These are phyloP conservation scores for Globisporangium radiosum DNA, from an alignment of 352 stramenopile species.

Conservation along the genomic window DNA sequence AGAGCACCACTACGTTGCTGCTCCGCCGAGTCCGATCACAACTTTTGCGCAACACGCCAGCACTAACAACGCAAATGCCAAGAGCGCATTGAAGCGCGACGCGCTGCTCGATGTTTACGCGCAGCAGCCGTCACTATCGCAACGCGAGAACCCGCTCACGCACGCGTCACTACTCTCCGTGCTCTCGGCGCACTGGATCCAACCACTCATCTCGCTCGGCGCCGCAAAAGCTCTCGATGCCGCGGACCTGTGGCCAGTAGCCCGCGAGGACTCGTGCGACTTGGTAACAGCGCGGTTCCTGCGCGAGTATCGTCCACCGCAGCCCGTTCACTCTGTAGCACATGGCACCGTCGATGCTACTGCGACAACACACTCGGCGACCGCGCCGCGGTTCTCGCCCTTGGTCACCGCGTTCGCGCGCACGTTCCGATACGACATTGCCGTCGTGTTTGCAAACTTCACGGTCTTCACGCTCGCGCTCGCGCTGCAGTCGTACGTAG, in stretches of 20 bases:
- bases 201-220: conserved; percentile 30
- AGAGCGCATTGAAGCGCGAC: background rate
- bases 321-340: too few relatives aligned
- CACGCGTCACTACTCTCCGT: conserved; percentile 21
- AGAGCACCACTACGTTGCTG: conserved; percentile 4
- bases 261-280: conserved; percentile 8
- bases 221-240: conserved; percentile 10
- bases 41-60: too few relatives aligned
- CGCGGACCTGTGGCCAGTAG: conserved; percentile 7
- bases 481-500: background rate
- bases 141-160: conserved; percentile 20
- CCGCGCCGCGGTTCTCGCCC: background rate
- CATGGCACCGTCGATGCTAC: too few relatives aligned
- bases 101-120: conserved; percentile 5
- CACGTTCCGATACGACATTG: conserved; percentile 25
- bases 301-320: conserved; percentile 2
- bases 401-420: conserved; percentile 12
- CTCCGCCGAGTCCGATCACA: too few relatives aligned
- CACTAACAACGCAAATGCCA: too few relatives aligned
- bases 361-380: background rate
- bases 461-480: conserved; percentile 7
- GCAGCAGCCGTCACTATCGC: conserved; percentile 12
- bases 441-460: conserved; percentile 18
- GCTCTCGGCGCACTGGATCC: conserved; percentile 23
- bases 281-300: conserved; percentile 5